Conservation (phyloP, 768 basidiomycete species). For the Dacryopinax primogenitus region DNA sequence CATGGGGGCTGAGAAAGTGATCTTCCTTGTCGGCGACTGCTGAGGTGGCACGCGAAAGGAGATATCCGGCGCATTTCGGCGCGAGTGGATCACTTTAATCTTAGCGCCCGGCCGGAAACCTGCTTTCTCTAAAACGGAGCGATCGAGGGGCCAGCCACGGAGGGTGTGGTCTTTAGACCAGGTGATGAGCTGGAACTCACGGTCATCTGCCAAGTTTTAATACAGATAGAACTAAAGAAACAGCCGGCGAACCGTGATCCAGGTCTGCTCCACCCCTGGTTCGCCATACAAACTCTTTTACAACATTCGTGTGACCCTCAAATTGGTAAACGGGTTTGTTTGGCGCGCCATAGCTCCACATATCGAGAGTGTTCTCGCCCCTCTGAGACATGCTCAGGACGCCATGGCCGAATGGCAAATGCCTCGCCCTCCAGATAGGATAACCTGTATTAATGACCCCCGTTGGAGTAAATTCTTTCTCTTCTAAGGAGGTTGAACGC, state of each 20-base stretch:
- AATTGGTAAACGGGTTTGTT: slow-evolving; percentile 55
- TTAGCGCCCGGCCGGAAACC: slow-evolving; percentile 15
- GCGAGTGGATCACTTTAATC: slow-evolving; percentile 16
- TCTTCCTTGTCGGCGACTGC: slow-evolving; percentile 7
- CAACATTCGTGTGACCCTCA: slow-evolving; percentile 82
- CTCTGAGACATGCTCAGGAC: slow-evolving; percentile 79
- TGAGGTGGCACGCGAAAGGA: slow-evolving; percentile 6
- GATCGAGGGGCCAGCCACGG: slow-evolving; percentile 77
- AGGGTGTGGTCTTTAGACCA: slow-evolving; percentile 87
- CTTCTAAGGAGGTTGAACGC: background rate
- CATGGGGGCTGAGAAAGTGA: slow-evolving; percentile 11
- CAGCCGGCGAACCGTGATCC: slow-evolving; percentile 31
- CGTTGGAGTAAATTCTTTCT: slow-evolving; percentile 30
- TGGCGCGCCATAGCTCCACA: slow-evolving; percentile 47
- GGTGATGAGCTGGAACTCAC: slow-evolving; percentile 50
- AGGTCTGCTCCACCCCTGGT: slow-evolving; percentile 39
- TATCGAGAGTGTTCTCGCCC: slow-evolving; percentile 68
- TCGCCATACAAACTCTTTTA: slow-evolving; percentile 98
- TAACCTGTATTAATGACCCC: slow-evolving; percentile 58
- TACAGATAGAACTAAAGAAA: background rate
- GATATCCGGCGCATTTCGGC: slow-evolving; percentile 8
- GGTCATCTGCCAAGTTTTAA: slow-evolving; percentile 31
- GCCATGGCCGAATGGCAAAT: slow-evolving; percentile 84
- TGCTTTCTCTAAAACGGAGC: slow-evolving; percentile 43
- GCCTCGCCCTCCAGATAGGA: slow-evolving; percentile 88